Evolutionary conservation across 2,329 filamentous ascomycete genomes (phyloP).

Genomic region (Hypoxylon sp.): DNA sequence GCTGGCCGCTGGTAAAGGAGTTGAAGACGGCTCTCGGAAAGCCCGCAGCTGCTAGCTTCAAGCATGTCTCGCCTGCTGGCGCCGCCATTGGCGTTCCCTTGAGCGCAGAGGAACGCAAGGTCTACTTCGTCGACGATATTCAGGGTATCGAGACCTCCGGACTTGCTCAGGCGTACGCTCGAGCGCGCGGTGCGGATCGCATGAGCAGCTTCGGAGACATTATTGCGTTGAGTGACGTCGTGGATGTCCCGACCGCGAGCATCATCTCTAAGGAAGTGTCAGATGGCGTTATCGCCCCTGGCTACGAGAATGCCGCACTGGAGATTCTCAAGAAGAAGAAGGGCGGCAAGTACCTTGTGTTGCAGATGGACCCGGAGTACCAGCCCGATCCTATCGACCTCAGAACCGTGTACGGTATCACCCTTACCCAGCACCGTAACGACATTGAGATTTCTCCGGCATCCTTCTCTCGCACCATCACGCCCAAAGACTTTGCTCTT

Average conservation of each 20-base stretch:
- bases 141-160: constrained; percentile 83
- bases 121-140: constrained; percentile 98
- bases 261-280: constrained; percentile 99
- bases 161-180: constrained; percentile 93
- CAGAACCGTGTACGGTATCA: constrained; percentile 89
- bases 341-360: constrained; percentile 93
- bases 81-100: constrained; percentile 92
- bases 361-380: constrained; percentile 92
- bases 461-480: constrained; percentile 86
- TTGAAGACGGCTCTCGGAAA: constrained; percentile 86
- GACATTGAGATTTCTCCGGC: constrained; percentile 84
- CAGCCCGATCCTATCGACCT: constrained; percentile 81
- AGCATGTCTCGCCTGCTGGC: constrained; percentile 96
- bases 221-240: constrained; percentile 89
- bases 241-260: constrained; percentile 92
- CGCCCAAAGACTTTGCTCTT: constrained; percentile 80
- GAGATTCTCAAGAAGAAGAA: constrained; percentile 98
- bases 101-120: constrained; percentile 87
- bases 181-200: constrained; percentile 92
- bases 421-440: constrained; percentile 89
- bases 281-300: constrained; percentile 92
- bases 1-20: constrained; percentile 97
- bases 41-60: constrained; percentile 96
- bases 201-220: constrained; percentile 99
- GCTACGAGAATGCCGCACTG: constrained; percentile 83